Conservation (phyloP, 352 stramenopile genomes). For the Globisporangium okanoganense region DNA sequence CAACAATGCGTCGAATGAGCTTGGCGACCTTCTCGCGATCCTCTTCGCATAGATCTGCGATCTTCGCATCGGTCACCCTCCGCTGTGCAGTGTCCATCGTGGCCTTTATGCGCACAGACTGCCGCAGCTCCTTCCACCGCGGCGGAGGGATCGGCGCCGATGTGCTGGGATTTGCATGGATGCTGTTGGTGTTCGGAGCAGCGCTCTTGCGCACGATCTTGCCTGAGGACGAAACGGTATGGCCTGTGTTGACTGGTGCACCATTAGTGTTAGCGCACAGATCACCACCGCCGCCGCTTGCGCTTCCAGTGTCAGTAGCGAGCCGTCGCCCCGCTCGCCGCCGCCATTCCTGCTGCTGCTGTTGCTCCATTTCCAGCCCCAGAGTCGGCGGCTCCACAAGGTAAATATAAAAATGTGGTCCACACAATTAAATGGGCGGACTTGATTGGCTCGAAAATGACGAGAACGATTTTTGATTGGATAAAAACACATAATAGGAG, state of each 20-base stretch:
- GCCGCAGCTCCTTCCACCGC: constrained; percentile 64
- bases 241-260: not conserved
- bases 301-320: not conserved
- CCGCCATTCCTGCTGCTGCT: constrained; percentile 16
- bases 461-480: constrained; percentile 2
- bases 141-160: constrained; percentile 23
- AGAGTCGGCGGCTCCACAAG: constrained; percentile 1
- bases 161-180: constrained; percentile 1
- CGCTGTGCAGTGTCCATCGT: constrained; percentile 35
- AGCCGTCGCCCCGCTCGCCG: constrained; percentile 10
- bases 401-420: constrained; percentile 1
- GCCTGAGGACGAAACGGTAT: constrained; percentile 13
- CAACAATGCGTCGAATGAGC: constrained; percentile 66
- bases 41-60: constrained; percentile 67
- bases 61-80: constrained; percentile 25
- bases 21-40: constrained; percentile 82
- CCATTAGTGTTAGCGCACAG: not conserved
- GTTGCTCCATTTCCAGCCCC: constrained; percentile 11
- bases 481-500: constrained; percentile 11
- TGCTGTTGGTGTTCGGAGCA: not conserved
- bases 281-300: not conserved
- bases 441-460: constrained; percentile 9
- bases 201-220: constrained; percentile 18
- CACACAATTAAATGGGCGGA: not conserved
- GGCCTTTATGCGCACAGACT: constrained; percentile 54